These are phyloP conservation scores for Hypoxylon subgilvum DNA, from an alignment of 495 filamentous ascomycete species.

Conservation along the genomic window DNA sequence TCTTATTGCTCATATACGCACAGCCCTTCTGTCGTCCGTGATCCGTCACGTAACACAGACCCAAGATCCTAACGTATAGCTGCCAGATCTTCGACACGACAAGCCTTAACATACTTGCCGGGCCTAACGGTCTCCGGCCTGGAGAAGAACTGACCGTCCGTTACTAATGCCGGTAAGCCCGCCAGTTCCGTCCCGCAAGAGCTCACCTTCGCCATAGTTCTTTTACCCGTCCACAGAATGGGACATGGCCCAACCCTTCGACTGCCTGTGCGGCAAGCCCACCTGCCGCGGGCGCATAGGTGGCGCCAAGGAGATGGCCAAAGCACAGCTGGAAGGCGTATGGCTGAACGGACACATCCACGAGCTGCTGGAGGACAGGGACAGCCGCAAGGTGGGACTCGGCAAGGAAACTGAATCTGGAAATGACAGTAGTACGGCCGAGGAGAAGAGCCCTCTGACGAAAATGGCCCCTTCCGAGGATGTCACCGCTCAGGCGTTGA, in stretches of 20 bases:
- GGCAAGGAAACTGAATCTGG: constrained; percentile 16
- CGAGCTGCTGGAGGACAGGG: constrained; percentile 54
- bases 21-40: too few relatives aligned
- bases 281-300: constrained; percentile 58
- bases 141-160: constrained; percentile 69
- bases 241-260: constrained; percentile 75
- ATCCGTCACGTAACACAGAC: too few relatives aligned
- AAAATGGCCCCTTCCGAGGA: constrained; percentile 22
- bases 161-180: constrained; percentile 22
- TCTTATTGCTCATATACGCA: background rate
- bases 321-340: constrained; percentile 50
- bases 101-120: constrained; percentile 66
- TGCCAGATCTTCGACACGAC: constrained; percentile 68
- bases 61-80: background rate
- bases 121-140: constrained; percentile 58
- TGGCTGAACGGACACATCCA: constrained; percentile 64
- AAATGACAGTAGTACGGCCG: constrained; percentile 24
- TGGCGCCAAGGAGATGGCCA: constrained; percentile 61
- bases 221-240: constrained; percentile 82
- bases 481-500: constrained; percentile 40
- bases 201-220: constrained; percentile 51
- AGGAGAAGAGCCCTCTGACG: constrained; percentile 1
- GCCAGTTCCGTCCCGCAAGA: constrained; percentile 14
- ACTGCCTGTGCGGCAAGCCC: constrained; percentile 64
- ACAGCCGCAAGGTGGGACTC: constrained; percentile 1